Base-by-base conservation (phyloP, 805 yeast species). In the Kodamaea restingae region DNA sequence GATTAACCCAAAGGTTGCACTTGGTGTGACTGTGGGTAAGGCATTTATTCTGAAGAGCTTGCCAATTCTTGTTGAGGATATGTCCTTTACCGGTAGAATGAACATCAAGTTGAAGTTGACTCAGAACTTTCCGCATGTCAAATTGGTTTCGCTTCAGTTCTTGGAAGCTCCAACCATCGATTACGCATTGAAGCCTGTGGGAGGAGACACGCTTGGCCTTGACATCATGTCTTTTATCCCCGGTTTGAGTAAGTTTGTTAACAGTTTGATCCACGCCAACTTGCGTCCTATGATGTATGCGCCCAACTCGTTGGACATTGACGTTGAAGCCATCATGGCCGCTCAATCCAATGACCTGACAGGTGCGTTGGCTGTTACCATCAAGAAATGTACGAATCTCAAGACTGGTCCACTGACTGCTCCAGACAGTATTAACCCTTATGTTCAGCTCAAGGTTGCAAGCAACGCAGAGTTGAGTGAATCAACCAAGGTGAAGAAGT, bases 141-240 rank as follows among this genome's bases (percentile, higher is more conserved):
- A 79, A 45, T 60, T 76, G 49, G 86, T 85, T 7, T 78, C 87
- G 14, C 67, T 84, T 40, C 83, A 80, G 46, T 76, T 85, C 51
- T 65, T 85, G 52, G 91, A 84, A 57, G 83, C 91, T 14, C 93
- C 93, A 27, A 70, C 73, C 21, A 82, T 85, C 54, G 90, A 82
- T 55, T 85, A 84, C 57, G 82, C 80, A 15, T 74, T 85, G 67
- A 85, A 85, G 56, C 95, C 95, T 7, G 83, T 85, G 38, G 93
- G 93, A 58, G 93, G 95, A 64, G 91, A 85, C 56, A 81, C 90
- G n/a, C 72, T 85, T 44, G 95, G 95, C 45, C 55, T 85, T 32
- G 95, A 85, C 63, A 76, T 85, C 49, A 85, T 85, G 95, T 80
- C 90, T 2, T 71, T 84, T 50, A 73, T 85, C 47, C 95, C 95